These are phyloP conservation scores for Neurospora cerealis DNA, from an alignment of 495 filamentous ascomycete genomes.

Conservation along the genomic window DNA sequence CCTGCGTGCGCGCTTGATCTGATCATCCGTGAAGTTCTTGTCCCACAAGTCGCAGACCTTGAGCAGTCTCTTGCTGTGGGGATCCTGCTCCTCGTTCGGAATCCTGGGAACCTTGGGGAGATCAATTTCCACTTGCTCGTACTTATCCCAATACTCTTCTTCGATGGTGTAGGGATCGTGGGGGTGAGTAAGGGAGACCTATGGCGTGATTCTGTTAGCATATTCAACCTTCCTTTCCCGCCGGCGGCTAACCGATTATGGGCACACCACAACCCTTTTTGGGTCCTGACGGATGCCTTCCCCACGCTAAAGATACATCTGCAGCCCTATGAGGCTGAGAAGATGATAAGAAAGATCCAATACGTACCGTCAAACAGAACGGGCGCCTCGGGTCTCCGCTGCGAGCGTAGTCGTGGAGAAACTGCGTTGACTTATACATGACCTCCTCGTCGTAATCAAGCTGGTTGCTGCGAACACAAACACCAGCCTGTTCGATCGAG, in stretches of 20 bases:
- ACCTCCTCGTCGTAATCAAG: constrained; percentile 93
- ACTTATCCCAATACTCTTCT: constrained; percentile 78
- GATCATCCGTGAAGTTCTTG: constrained; percentile 65
- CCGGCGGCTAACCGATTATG: constrained; percentile 2
- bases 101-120: constrained; percentile 59
- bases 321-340: not conserved
- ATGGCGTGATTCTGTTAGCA: not conserved
- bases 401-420: constrained; percentile 73
- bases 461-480: constrained; percentile 78
- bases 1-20: constrained; percentile 65
- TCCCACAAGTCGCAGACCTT: constrained; percentile 75
- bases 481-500: constrained; percentile 76
- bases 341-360: not conserved
- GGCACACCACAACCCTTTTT: not conserved
- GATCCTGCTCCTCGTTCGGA: constrained; percentile 66
- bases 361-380: constrained; percentile 64
- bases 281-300: not conserved
- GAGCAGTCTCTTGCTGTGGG: constrained; percentile 70
- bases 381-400: constrained; percentile 55
- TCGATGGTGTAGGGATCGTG: constrained; percentile 90
- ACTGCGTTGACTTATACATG: constrained; percentile 74
- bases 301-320: not conserved
- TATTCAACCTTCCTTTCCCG: not conserved
- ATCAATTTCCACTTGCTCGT: constrained; percentile 77
- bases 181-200: constrained; percentile 80